Conservation (phyloP, 2,329 filamentous ascomycete species). For the Ophiostoma ips region DNA sequence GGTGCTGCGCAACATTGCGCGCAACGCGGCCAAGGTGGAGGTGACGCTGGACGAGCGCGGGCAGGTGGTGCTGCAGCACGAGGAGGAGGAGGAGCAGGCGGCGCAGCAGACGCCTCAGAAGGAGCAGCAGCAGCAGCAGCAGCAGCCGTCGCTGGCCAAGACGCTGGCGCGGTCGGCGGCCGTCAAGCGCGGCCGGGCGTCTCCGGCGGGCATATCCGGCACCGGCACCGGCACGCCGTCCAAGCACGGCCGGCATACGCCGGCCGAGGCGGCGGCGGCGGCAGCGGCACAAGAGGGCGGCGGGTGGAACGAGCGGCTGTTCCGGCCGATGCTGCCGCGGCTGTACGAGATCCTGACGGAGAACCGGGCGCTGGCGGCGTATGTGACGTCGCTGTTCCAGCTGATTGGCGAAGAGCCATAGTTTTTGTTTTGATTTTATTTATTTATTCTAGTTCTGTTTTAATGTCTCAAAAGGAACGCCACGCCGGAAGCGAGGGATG, state of each 20-base stretch:
- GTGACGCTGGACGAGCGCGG: constrained; percentile 17
- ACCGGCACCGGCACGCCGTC: neutral
- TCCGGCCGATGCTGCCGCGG: constrained; percentile 49
- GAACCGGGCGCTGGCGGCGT: constrained; percentile 42
- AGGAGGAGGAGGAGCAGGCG: constrained; percentile 29
- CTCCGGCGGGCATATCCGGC: neutral
- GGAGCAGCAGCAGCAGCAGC: neutral
- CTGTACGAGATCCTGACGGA: constrained; percentile 58
- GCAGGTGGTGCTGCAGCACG: constrained; percentile 13
- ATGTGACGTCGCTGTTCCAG: constrained; percentile 22
- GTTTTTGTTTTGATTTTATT: neutral
- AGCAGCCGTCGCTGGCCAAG: neutral
- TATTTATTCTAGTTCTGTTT: neutral
- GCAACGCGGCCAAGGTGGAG: constrained; percentile 48
- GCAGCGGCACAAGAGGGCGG: constrained; percentile 20
- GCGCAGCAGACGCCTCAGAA: constrained; percentile 31
- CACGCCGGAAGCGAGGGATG: no score
- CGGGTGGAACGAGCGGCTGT: constrained; percentile 54
- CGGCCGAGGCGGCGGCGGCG: neutral
- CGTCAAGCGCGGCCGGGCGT: neutral
- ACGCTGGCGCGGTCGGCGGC: neutral
- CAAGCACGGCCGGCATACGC: neutral
- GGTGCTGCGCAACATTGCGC: constrained; percentile 65
- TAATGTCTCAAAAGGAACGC: no score
- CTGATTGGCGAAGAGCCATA: constrained; percentile 10